Conservation (phyloP, 1,139 yeast genomes). For the Hemisphaericaspora xylofermentans region DNA sequence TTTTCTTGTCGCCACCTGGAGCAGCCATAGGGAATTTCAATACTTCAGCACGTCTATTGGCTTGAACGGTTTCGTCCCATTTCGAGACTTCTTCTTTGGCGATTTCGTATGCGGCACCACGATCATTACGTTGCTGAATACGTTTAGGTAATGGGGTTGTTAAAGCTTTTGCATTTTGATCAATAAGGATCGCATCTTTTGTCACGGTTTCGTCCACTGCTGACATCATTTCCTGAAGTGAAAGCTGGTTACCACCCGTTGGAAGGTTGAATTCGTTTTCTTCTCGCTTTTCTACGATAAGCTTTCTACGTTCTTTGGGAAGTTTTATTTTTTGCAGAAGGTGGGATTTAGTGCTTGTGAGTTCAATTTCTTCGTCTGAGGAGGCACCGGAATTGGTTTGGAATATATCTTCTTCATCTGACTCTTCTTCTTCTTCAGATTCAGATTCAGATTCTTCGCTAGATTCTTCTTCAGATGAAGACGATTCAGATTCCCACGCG, state of each 20-base stretch:
- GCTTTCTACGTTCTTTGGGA: conserved; percentile 39
- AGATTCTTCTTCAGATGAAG: conserved; percentile 5
- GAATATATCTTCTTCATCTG: conserved; percentile 17
- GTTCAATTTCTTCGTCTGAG: conserved; percentile 30
- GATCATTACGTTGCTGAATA: conserved; percentile 81
- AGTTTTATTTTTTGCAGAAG: conserved; percentile 32
- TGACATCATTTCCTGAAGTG: conserved; percentile 74
- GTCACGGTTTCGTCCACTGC: conserved; percentile 51
- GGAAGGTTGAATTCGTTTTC: conserved; percentile 79
- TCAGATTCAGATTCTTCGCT: conserved; percentile 27
- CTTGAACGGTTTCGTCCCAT: conserved; percentile 83
- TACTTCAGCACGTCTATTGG: conserved; percentile 82
- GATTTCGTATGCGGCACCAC: conserved; percentile 87
- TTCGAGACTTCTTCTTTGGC: conserved; percentile 82
- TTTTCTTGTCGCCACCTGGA: conserved; percentile 28
- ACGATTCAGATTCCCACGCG: conserved; percentile 36
- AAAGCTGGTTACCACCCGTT: conserved; percentile 53
- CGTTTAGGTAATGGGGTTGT: conserved; percentile 83
- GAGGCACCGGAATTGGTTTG: conserved; percentile 19
- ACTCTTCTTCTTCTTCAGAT: conserved; percentile 22
- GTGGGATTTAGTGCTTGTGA: conserved; percentile 32
- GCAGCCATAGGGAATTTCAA: conserved; percentile 71
- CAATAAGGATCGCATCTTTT: conserved; percentile 52
- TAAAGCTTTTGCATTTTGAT: conserved; percentile 49
- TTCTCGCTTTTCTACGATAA: conserved; percentile 51